These are phyloP conservation scores for Vigna nakashimae DNA, from an alignment of 306 rosid species.

Conservation along the genomic window DNA sequence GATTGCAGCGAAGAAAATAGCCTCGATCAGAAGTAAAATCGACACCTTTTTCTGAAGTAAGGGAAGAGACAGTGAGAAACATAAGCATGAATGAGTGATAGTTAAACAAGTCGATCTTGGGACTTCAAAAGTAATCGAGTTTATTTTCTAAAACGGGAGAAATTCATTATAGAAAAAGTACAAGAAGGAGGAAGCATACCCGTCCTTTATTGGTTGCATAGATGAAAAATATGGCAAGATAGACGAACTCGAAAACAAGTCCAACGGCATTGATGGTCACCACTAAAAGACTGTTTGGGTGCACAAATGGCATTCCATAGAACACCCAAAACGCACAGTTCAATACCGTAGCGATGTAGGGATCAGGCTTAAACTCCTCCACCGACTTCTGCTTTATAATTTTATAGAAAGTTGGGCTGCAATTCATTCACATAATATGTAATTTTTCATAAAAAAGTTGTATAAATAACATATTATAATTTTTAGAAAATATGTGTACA, in stretches of 20 bases:
- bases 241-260: conserved; percentile 58
- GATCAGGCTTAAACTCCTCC: conserved; percentile 69
- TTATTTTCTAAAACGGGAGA: too few species aligned
- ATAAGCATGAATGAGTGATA: conserved; percentile 14
- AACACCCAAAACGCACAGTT: conserved; percentile 79
- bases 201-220: conserved; percentile 56
- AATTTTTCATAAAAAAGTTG: neutral
- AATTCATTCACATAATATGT: conserved; percentile 10
- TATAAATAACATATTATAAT: too few species aligned
- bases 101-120: too few species aligned
- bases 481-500: neutral
- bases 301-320: conserved; percentile 81
- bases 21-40: conserved; percentile 13
- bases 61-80: neutral
- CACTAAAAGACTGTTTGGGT: conserved; percentile 68
- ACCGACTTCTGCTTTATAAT: conserved; percentile 66
- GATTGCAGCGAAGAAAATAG: conserved; percentile 44
- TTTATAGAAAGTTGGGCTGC: conserved; percentile 69
- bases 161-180: too few species aligned
- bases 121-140: too few species aligned
- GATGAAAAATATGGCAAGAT: conserved; percentile 54
- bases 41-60: conserved; percentile 54
- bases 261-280: conserved; percentile 70
- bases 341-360: conserved; percentile 65
- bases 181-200: conserved; percentile 18